A percentile compares a stretch with the other conserved stretches of the same genome.
These are phyloP conservation scores for Aurifilum marmelostoma DNA, from an alignment of 2,329 filamentous ascomycete genomes.

Conservation along the genomic window DNA sequence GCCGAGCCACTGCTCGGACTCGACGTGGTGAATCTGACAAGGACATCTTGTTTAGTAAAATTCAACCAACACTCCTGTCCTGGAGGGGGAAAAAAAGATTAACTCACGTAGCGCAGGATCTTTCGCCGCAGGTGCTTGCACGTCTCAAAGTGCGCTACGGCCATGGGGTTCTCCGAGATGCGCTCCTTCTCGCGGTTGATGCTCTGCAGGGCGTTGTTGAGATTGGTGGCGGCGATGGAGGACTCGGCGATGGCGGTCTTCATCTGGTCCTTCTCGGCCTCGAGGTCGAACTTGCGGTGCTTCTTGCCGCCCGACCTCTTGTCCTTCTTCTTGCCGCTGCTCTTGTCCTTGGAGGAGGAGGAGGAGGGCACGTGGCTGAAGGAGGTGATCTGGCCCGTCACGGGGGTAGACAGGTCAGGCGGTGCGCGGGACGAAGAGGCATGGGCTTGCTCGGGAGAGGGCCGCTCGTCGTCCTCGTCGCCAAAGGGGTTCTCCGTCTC, in stretches of 20 bases:
- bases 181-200: constrained; percentile 89
- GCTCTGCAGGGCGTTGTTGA: constrained; percentile 82
- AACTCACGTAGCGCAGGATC: constrained; percentile 78
- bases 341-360: constrained; percentile 48
- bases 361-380: constrained; percentile 44
- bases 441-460: constrained; percentile 35
- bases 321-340: constrained; percentile 41
- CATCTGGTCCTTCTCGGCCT: constrained; percentile 85
- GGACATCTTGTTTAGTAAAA: background rate
- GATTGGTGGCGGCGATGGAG: constrained; percentile 87
- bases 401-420: constrained; percentile 27
- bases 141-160: constrained; percentile 76
- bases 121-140: constrained; percentile 86
- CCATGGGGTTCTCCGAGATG: constrained; percentile 81
- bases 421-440: constrained; percentile 37
- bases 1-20: constrained; percentile 89
- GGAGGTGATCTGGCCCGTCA: constrained; percentile 42
- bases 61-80: too few species aligned
- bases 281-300: constrained; percentile 74
- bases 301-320: constrained; percentile 59
- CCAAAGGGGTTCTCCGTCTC: constrained; percentile 78
- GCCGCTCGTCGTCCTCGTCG: constrained; percentile 64
- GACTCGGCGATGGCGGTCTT: constrained; percentile 87
- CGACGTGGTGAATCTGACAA: constrained; percentile 82
- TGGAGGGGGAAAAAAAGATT: background rate